These are phyloP conservation scores for Herpotrichia juniperi DNA, from an alignment of 2,329 filamentous ascomycete genomes.

Conservation along the genomic window DNA sequence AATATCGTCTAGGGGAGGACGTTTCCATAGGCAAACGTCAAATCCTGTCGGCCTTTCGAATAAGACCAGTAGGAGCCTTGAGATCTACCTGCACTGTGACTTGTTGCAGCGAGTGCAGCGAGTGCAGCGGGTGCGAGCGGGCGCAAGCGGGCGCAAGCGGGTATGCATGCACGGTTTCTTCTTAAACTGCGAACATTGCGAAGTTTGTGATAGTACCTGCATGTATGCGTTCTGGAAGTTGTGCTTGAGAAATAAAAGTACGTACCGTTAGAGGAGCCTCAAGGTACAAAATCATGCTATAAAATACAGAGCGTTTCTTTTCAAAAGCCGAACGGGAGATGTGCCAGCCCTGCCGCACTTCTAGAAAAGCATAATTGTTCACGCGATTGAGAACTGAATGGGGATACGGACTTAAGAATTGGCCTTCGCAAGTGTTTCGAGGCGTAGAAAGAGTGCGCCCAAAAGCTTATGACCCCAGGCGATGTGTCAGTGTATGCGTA, in stretches of 20 bases:
- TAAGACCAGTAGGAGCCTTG: neutral
- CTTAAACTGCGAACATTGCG: neutral
- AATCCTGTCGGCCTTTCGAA: neutral
- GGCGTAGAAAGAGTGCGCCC: constrained; percentile 13
- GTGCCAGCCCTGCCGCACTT: neutral
- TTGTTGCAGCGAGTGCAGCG: constrained; percentile 2
- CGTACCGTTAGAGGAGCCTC: constrained; percentile 9
- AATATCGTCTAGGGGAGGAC: no score
- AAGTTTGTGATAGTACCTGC: constrained; percentile 6
- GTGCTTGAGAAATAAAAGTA: constrained; percentile 8
- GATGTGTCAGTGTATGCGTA: neutral
- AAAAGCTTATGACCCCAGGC: constrained; percentile 21
- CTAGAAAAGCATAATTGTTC: neutral
- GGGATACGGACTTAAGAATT: neutral
- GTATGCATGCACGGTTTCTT: constrained; percentile 5
- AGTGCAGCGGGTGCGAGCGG: neutral
- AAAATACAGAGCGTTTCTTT: constrained; percentile 6
- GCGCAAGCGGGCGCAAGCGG: no score
- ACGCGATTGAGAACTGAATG: neutral
- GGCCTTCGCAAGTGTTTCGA: neutral
- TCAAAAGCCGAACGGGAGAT: constrained; percentile 1
- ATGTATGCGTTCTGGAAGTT: constrained; percentile 5
- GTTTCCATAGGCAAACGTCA: no score
- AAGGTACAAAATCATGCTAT: constrained; percentile 6
- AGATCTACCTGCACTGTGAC: neutral